Evolutionary conservation across 139 green algal species (phyloP).

Genomic region (Ettlia oleoabundans): DNA sequence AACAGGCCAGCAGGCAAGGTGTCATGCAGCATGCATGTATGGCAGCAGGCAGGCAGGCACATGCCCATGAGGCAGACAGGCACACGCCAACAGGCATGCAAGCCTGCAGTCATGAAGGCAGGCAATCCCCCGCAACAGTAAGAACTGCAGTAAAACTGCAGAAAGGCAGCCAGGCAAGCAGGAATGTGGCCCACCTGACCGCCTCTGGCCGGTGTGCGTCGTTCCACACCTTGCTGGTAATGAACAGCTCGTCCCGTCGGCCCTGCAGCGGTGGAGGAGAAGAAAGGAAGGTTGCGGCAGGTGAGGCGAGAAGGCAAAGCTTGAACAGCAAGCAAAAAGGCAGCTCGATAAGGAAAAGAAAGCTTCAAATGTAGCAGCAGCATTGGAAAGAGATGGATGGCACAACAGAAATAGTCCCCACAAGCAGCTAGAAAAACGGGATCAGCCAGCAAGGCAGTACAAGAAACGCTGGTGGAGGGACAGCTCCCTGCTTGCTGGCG

Average conservation of each 20-base stretch:
- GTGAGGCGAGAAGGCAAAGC: not conserved
- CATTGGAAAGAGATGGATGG: not conserved
- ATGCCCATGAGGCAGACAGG: not conserved
- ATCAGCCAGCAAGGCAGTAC: too few species aligned
- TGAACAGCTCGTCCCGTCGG: constrained; percentile 75
- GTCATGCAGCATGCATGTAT: too few species aligned
- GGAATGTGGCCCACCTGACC: constrained; percentile 49
- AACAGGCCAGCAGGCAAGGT: too few species aligned
- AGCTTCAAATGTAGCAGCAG: not conserved
- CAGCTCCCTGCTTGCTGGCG: too few species aligned
- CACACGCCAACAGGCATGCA: not conserved
- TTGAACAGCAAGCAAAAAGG: not conserved
- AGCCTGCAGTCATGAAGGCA: too few species aligned
- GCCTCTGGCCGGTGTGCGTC: constrained; percentile 66
- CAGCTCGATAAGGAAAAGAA: not conserved
- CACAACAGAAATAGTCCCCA: too few species aligned
- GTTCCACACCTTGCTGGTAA: constrained; percentile 87
- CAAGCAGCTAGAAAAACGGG: too few species aligned
- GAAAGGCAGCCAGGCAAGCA: too few species aligned
- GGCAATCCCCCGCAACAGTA: too few species aligned
- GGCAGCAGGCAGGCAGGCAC: too few species aligned
- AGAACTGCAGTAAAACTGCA: too few species aligned
- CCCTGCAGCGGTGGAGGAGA: constrained; percentile 22
- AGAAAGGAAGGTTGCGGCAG: not conserved
- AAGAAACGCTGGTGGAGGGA: too few species aligned